Conservation (phyloP, 305 asterid species). For the Fraxinus platypoda region DNA sequence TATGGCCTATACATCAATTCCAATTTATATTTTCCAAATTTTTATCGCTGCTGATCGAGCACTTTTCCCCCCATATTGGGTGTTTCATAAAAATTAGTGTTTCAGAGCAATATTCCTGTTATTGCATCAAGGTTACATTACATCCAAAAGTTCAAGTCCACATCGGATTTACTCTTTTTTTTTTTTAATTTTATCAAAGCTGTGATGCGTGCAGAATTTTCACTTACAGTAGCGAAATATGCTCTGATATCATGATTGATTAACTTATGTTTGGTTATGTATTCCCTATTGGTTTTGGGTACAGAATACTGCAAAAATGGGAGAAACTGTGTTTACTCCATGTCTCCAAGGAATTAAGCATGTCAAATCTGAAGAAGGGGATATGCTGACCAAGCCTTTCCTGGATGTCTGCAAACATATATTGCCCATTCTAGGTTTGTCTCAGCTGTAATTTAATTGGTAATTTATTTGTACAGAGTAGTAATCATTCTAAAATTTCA, state of each 20-base stretch:
- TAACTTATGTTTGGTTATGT: neutral
- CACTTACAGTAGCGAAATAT: neutral
- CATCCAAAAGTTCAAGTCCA: neutral
- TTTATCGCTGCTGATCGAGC: neutral
- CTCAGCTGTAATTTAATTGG: neutral
- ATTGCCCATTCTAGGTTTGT: conserved; percentile 75
- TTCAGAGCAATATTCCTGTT: neutral
- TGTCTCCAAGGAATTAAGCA: conserved; percentile 62
- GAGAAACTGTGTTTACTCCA: conserved; percentile 55
- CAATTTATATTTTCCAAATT: neutral
- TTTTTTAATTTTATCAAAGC: too few species aligned
- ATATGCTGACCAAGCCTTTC: conserved; percentile 66
- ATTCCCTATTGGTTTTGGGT: conserved; percentile 13
- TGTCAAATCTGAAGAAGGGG: conserved; percentile 72
- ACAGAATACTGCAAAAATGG: conserved; percentile 39
- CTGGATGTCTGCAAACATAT: conserved; percentile 76
- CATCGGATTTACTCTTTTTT: neutral
- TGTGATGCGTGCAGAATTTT: neutral
- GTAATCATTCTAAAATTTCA: neutral
- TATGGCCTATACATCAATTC: neutral
- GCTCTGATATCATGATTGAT: neutral
- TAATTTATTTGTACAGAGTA: neutral
- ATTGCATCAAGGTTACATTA: neutral
- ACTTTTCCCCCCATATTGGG: neutral
- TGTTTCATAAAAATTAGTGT: neutral